phyloP scores from a whole-genome alignment of 352 stramenopile species.

The Phytophthora fragariaefolia region DNA sequence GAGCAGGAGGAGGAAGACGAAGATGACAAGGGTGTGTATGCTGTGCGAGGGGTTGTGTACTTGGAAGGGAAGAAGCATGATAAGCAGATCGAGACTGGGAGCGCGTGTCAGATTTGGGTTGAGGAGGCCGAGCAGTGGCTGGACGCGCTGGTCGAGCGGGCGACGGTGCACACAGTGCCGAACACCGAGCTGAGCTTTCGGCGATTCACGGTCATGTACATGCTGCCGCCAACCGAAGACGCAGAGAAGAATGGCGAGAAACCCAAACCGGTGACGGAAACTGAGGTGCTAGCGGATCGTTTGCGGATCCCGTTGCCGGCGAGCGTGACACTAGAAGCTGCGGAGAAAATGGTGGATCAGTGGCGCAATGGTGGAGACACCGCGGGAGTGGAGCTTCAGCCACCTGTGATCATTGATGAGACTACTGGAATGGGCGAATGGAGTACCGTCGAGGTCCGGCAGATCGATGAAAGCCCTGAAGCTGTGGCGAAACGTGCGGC shows the following conservation, averaged over 20 bases:
- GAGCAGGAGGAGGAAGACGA: constrained; percentile 47
- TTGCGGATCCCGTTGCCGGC: constrained; percentile 72
- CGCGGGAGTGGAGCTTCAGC: constrained; percentile 8
- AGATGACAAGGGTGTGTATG: constrained; percentile 78
- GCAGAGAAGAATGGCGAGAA: constrained; percentile 20
- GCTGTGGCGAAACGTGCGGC: constrained; percentile 55
- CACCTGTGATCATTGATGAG: constrained; percentile 57
- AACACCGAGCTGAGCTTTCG: constrained; percentile 74
- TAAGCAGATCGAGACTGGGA: constrained; percentile 68
- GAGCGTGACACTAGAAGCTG: constrained; percentile 67
- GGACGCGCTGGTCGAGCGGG: constrained; percentile 73
- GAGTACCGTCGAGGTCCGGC: constrained; percentile 74
- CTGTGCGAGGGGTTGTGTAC: constrained; percentile 72
- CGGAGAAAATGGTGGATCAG: constrained; percentile 67
- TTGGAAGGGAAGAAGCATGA: constrained; percentile 84
- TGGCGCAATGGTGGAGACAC: constrained; percentile 38
- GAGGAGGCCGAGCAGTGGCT: constrained; percentile 81
- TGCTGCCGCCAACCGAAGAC: constrained; percentile 40
- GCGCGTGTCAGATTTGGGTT: constrained; percentile 83
- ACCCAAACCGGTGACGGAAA: constrained; percentile 50
- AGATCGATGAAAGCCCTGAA: constrained; percentile 81
- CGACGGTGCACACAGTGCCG: constrained; percentile 60
- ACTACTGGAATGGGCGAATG: constrained; percentile 85
- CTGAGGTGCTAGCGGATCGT: constrained; percentile 58
- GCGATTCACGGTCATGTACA: constrained; percentile 73